Conservation (phyloP, 2,329 filamentous ascomycete species). For the Epichloe hybrida region DNA sequence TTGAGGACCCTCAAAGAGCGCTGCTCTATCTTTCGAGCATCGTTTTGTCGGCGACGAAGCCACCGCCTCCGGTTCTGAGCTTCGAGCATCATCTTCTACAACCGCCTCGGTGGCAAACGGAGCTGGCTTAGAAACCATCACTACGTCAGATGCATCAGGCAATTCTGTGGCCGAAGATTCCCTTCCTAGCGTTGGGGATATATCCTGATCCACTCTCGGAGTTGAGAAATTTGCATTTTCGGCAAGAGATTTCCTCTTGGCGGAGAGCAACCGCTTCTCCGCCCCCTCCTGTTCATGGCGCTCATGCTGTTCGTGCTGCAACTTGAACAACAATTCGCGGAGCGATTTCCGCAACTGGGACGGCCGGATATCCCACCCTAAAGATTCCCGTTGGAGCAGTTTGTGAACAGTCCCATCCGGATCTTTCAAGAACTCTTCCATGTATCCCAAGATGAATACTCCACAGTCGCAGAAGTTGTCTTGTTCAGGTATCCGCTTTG, state of each 20-base stretch:
- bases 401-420: slow-evolving; percentile 57
- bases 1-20: slow-evolving; percentile 9
- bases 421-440: slow-evolving; percentile 65
- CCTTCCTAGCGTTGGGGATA: background rate
- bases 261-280: slow-evolving; percentile 16
- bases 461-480: slow-evolving; percentile 83
- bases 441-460: slow-evolving; percentile 71
- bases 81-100: background rate
- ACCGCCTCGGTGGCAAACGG: background rate
- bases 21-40: slow-evolving; percentile 4
- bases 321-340: slow-evolving; percentile 48
- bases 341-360: slow-evolving; percentile 50
- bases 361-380: slow-evolving; percentile 40
- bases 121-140: background rate
- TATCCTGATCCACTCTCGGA: background rate
- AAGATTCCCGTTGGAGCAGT: slow-evolving; percentile 45
- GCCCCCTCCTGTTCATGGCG: slow-evolving; percentile 23
- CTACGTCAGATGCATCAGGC: background rate
- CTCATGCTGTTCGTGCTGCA: slow-evolving; percentile 45
- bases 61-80: background rate
- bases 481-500: slow-evolving; percentile 64
- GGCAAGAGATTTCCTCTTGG: slow-evolving; percentile 9
- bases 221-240: background rate
- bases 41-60: background rate
- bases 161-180: background rate